These are phyloP conservation scores for Penicillium diatomitis DNA, from an alignment of 495 filamentous ascomycete species.

Conservation along the genomic window DNA sequence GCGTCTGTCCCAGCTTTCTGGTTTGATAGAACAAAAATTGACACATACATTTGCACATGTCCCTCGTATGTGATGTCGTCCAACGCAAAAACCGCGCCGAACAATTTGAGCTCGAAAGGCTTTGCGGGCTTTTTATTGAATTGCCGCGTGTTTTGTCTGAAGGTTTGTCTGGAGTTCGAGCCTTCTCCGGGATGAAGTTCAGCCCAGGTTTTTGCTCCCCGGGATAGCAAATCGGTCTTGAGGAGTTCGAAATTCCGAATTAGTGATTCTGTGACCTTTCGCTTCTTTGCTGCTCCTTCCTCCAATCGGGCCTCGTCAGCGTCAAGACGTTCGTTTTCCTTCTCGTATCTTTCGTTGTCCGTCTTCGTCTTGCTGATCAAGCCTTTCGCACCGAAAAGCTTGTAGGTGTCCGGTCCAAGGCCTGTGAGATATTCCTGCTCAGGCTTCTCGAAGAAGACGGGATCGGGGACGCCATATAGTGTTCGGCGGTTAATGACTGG, in stretches of 20 bases:
- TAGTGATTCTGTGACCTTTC: slow-evolving; percentile 35
- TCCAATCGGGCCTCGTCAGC: not conserved
- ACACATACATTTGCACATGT: slow-evolving; percentile 44
- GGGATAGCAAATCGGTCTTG: slow-evolving; percentile 41
- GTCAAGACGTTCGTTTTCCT: not conserved
- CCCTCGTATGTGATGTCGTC: slow-evolving; percentile 42
- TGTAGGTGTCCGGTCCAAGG: slow-evolving; percentile 42
- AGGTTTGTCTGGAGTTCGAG: not conserved
- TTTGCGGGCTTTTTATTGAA: slow-evolving; percentile 1
- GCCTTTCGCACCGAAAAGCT: slow-evolving; percentile 32
- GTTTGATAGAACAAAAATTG: not conserved
- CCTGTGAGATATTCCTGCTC: slow-evolving; percentile 31
- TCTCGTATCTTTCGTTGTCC: slow-evolving; percentile 1
- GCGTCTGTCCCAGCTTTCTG: not conserved
- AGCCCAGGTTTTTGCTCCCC: slow-evolving; percentile 53
- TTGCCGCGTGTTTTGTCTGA: not conserved
- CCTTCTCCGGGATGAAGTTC: slow-evolving; percentile 50
- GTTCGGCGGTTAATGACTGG: not conserved
- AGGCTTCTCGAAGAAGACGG: slow-evolving; percentile 18
- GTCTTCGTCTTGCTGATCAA: slow-evolving; percentile 6
- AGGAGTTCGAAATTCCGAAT: slow-evolving; percentile 43
- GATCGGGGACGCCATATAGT: not conserved
- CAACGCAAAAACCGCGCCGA: slow-evolving; percentile 41
- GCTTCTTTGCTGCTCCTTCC: slow-evolving; percentile 42
- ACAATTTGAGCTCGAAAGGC: slow-evolving; percentile 38